Percentiles rank a stretch among this genome's conserved stretches.
These are phyloP conservation scores for Gossypium arboreum DNA, from an alignment of 345 rosid species.

Conservation along the genomic window DNA sequence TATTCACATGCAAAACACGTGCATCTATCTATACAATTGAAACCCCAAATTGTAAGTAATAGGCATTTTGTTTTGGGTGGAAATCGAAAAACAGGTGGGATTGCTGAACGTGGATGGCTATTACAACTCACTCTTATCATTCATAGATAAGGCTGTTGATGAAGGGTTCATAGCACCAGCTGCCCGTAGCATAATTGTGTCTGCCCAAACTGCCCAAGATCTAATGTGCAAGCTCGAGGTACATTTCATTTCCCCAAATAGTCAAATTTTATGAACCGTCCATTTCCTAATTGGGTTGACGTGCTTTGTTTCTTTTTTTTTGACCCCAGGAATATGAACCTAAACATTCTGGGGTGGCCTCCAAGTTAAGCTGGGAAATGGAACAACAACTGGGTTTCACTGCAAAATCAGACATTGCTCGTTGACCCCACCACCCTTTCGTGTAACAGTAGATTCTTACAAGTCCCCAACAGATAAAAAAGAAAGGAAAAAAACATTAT, in stretches of 20 bases:
- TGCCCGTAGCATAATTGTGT: conserved; percentile 72
- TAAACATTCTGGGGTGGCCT: conserved; percentile 40
- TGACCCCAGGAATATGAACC: conserved; percentile 54
- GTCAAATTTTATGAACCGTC: not conserved
- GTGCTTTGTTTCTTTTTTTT: not conserved
- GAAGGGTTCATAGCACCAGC: conserved; percentile 72
- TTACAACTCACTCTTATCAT: conserved; percentile 60
- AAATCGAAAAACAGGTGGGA: conserved; percentile 46
- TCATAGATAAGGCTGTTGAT: conserved; percentile 81
- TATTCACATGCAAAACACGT: not conserved
- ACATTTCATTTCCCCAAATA: not conserved
- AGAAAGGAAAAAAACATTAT: not conserved
- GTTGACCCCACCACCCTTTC: conserved; percentile 32
- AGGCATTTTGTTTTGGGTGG: no score
- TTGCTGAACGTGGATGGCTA: conserved; percentile 72
- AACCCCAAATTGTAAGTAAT: no score
- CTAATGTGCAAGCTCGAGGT: conserved; percentile 83
- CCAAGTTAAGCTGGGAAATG: conserved; percentile 61
- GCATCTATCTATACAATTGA: not conserved
- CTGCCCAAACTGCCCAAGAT: conserved; percentile 67
- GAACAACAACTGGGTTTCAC: conserved; percentile 58
- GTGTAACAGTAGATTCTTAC: conserved; percentile 23
- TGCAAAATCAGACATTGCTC: conserved; percentile 48
- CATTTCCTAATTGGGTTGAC: not conserved
- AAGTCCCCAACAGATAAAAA: not conserved